Evolutionary conservation across 2,329 filamentous ascomycete genomes (phyloP).

Genomic region (Fusarium floridanum): DNA sequence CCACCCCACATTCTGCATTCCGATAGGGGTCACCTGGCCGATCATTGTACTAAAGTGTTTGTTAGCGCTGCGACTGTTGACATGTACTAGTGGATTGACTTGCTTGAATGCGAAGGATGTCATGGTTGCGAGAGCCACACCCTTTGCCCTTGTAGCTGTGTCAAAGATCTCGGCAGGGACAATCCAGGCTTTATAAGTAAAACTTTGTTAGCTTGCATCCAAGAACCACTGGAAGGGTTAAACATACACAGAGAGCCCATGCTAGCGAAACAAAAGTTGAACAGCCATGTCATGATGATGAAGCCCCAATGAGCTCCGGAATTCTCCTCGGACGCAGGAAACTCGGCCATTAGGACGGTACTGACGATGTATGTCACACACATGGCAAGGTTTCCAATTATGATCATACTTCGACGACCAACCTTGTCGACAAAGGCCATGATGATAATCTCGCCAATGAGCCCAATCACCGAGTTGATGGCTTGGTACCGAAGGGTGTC

Average conservation of each 20-base stretch:
- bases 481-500: neutral
- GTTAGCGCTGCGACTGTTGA: neutral
- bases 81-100: neutral
- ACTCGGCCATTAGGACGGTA: neutral
- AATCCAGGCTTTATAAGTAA: neutral
- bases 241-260: neutral
- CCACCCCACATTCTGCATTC: neutral
- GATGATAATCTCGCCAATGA: neutral
- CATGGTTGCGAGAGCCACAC: neutral
- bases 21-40: neutral
- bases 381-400: neutral
- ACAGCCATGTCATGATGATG: neutral
- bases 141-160: neutral
- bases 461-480: neutral
- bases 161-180: neutral
- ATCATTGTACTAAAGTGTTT: neutral
- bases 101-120: neutral
- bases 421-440: neutral
- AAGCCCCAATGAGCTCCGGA: neutral
- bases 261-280: neutral
- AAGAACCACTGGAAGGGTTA: fast-evolving
- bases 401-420: neutral
- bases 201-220: neutral
- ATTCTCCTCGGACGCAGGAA: neutral
- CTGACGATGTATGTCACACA: neutral